Evolutionary conservation across 495 filamentous ascomycete species (phyloP).

Genomic region (Penicillium nucicola): DNA sequence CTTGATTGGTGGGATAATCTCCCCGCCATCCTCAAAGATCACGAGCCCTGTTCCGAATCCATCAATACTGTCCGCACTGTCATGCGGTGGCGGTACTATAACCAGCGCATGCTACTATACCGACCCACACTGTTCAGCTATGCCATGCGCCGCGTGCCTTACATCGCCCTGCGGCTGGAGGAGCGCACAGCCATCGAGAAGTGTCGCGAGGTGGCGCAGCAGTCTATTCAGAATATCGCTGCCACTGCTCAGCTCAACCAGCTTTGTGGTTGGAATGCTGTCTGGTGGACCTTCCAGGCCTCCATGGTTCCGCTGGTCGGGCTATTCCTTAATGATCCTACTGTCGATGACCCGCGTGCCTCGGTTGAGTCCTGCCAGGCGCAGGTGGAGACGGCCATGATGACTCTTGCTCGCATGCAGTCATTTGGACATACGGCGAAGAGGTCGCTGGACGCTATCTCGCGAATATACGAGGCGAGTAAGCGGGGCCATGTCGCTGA

Average conservation of each 20-base stretch:
- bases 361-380: constrained; percentile 42
- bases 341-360: constrained; percentile 50
- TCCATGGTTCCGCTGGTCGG: constrained; percentile 73
- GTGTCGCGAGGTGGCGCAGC: constrained; percentile 65
- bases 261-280: constrained; percentile 77
- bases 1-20: constrained; percentile 68
- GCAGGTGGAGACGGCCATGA: constrained; percentile 67
- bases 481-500: constrained; percentile 26
- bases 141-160: constrained; percentile 62
- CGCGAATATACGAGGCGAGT: constrained; percentile 65
- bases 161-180: constrained; percentile 55
- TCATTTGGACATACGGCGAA: constrained; percentile 70
- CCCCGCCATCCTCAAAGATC: constrained; percentile 66
- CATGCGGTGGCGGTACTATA: constrained; percentile 81
- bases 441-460: constrained; percentile 64
- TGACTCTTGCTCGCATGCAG: constrained; percentile 65
- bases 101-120: constrained; percentile 76
- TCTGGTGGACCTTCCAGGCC: constrained; percentile 81
- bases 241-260: constrained; percentile 67
- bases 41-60: constrained; percentile 66
- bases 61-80: constrained; percentile 67
- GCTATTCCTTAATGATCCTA: constrained; percentile 63
- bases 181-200: constrained; percentile 67
- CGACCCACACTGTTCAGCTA: constrained; percentile 70
- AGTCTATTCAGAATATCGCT: constrained; percentile 69